Percentiles rank a stretch among this genome's conserved stretches.
Conservation (phyloP, 495 filamentous ascomycete genomes). For the Neurospora hispaniola region DNA sequence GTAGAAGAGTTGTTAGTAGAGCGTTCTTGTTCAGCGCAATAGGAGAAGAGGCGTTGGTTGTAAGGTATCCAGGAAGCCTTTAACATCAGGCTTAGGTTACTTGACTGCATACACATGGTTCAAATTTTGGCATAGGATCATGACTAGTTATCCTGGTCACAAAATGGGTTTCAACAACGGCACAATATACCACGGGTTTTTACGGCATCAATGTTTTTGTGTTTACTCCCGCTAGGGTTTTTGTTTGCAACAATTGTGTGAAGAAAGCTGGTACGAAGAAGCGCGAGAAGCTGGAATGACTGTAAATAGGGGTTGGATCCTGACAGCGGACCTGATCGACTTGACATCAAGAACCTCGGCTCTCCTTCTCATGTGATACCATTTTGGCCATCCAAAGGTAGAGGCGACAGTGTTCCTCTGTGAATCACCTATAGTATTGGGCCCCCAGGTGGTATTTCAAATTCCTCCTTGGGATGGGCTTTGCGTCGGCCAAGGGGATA, state of each 20-base stretch:
- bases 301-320: background rate
- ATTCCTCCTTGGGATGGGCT: too few species aligned
- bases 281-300: background rate
- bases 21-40: background rate
- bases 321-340: background rate
- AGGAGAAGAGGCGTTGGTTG: background rate
- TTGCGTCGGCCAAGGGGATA: too few species aligned
- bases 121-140: slow-evolving; percentile 1
- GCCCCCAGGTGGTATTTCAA: too few species aligned
- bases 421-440: too few species aligned
- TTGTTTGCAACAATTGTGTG: background rate
- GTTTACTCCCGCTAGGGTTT: background rate
- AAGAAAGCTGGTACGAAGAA: background rate
- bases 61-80: background rate
- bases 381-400: too few species aligned
- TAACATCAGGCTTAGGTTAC: background rate
- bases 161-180: slow-evolving; percentile 26
- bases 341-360: background rate
- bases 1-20: background rate
- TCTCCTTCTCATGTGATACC: background rate
- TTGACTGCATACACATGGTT: background rate
- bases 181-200: slow-evolving; percentile 1
- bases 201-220: background rate
- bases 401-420: too few species aligned
- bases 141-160: slow-evolving; percentile 6